phyloP scores from a whole-genome alignment of 306 rosid genomes.

The Pterocarpus santalinus region DNA sequence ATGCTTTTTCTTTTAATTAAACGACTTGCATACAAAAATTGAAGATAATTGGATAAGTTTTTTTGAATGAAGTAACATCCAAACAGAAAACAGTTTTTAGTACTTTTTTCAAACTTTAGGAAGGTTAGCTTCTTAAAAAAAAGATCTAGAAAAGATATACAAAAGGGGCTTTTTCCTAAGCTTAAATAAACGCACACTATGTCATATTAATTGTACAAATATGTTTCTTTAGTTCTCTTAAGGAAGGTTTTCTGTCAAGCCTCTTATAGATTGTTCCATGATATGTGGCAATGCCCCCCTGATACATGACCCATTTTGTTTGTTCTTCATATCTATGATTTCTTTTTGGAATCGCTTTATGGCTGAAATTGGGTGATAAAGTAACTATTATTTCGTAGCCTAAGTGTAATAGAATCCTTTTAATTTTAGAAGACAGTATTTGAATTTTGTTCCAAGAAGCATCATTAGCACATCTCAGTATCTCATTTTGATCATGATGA shows the following conservation, averaged over 20 bases:
- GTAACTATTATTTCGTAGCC: neutral
- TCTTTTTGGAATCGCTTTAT: neutral
- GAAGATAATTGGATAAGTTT: too few relatives aligned
- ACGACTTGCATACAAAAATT: too few relatives aligned
- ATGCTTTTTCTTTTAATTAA: too few relatives aligned
- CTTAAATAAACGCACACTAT: too few relatives aligned
- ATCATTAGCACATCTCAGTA: neutral
- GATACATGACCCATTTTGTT: neutral
- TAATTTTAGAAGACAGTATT: neutral
- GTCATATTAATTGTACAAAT: constrained; percentile 15
- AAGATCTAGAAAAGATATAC: too few relatives aligned
- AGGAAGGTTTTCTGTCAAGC: neutral
- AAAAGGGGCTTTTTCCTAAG: too few relatives aligned
- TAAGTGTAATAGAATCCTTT: neutral
- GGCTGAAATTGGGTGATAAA: neutral
- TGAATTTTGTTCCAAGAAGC: neutral
- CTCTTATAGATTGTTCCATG: neutral
- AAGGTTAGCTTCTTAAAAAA: too few relatives aligned
- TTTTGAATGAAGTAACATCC: too few relatives aligned
- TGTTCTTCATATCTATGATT: neutral
- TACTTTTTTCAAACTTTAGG: too few relatives aligned
- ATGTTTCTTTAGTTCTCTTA: neutral
- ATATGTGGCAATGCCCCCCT: neutral
- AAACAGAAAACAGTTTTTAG: neutral
- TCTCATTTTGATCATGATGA: neutral